Evolutionary conservation across 2,329 filamentous ascomycete species (phyloP), one percentile per base, ranked within the genome.

Genomic region (Paecilomyces formosus): DNA sequence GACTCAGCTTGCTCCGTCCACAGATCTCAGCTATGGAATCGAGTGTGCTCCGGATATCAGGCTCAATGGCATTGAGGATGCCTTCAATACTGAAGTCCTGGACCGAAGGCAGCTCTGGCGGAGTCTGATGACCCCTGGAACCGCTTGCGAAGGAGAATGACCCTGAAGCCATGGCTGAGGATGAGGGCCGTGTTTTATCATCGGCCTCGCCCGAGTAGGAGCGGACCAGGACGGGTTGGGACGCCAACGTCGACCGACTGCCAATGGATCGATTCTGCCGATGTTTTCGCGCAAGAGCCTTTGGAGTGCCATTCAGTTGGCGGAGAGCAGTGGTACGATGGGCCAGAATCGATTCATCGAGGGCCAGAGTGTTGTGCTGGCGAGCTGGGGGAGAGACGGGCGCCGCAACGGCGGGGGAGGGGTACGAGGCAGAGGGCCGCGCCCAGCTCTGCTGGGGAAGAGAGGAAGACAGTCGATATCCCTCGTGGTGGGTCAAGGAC

Each of bases 21-120:
- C 82, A 85, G 60, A 87, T 85, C 64, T 85, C 82, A 24, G 84
- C 83, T 63, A 87, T 86, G 15, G 82, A 81, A 65, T 86, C 81
- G 56, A 87, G 77, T 9, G 83, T 83, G 13, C 73, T 73, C 61
- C 81, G 75, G 53, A 86, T 83, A 63, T 86, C 83, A 12, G 82
- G 79, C 58, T 85, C 81, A 57, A 85, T 81, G 28, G 82, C 80
- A 24, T 77, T 76, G 13, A 85, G 72, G 59, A 85, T 83, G 28
- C 78, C 77, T 30, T 79, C 80, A 63, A 85, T 84, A 55, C 79
- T 80, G 66, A 84, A 85, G 57, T 81, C 80, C 22, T 81, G 74
- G 18, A 78, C 72, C 2, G 79, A 72, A 8, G 82, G 82, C 9
- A 79, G 64, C 49, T 70, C 66, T 1, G 70, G 65, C 11, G 65